Conservation (phyloP, 2,329 filamentous ascomycete genomes). For the Diaporthe eres region DNA sequence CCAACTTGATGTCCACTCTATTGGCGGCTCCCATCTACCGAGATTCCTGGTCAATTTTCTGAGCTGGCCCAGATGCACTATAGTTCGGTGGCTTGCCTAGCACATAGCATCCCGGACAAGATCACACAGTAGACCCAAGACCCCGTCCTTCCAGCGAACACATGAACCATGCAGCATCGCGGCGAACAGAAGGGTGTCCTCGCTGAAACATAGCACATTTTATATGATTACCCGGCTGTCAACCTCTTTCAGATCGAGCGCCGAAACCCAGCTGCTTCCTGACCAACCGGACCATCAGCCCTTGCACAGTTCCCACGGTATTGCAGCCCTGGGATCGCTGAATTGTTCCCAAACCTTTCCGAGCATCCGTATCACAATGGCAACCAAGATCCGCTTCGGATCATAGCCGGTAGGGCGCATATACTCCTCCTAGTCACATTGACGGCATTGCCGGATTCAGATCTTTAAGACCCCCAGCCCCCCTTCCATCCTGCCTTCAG, state of each 20-base stretch:
- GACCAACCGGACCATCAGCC: slow-evolving; percentile 1
- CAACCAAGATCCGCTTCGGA: slow-evolving; percentile 28
- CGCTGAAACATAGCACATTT: slow-evolving; percentile 30
- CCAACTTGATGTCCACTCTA: slow-evolving; percentile 1
- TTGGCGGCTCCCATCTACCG: slow-evolving; percentile 14
- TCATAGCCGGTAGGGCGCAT: slow-evolving; percentile 14
- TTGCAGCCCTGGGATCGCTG: slow-evolving; percentile 10
- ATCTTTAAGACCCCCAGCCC: neutral
- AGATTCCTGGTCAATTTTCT: neutral
- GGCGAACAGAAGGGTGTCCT: slow-evolving; percentile 23
- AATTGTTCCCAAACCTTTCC: slow-evolving; percentile 7
- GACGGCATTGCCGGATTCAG: neutral
- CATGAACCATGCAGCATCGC: slow-evolving; percentile 23
- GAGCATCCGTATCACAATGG: slow-evolving; percentile 26
- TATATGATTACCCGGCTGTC: slow-evolving; percentile 24
- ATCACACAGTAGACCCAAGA: slow-evolving; percentile 2
- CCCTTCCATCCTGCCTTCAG: neutral
- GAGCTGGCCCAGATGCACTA: neutral
- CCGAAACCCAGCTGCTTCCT: neutral
- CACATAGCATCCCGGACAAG: slow-evolving; percentile 2
- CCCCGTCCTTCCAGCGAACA: slow-evolving; percentile 11
- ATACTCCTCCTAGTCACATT: slow-evolving; percentile 34
- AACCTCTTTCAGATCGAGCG: neutral
- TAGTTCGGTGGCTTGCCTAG: neutral
- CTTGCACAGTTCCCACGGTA: slow-evolving; percentile 16